A percentile compares a stretch with the other conserved stretches of the same genome.
phyloP scores from a whole-genome alignment of 2,329 filamentous ascomycete species.

The Alternaria sp. region DNA sequence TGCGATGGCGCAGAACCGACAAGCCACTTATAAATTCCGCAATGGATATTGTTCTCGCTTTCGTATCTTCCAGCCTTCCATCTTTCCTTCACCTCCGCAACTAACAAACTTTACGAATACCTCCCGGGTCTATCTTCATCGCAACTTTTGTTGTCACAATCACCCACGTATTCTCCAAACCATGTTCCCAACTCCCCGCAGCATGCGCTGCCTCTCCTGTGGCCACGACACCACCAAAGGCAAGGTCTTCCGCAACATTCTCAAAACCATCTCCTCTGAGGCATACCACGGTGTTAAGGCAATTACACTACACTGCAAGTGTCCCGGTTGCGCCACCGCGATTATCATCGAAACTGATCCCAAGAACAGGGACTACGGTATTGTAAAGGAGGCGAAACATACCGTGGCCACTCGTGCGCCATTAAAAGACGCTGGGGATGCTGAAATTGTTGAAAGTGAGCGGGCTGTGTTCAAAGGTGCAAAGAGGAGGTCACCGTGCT shows the following conservation, averaged over 20 bases:
- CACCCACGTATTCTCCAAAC: not conserved
- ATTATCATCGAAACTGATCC: not conserved
- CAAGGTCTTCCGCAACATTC: not conserved
- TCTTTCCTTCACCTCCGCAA: not conserved
- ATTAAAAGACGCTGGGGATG: not conserved
- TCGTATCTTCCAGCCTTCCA: not conserved
- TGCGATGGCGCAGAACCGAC: too few relatives aligned
- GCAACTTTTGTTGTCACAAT: not conserved
- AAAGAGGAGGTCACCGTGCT: not conserved
- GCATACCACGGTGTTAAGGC: fast-evolving
- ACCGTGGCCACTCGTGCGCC: too few relatives aligned
- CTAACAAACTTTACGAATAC: not conserved
- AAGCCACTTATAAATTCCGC: too few relatives aligned
- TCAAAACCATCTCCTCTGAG: fast-evolving
- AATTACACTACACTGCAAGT: not conserved
- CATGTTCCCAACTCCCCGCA: not conserved
- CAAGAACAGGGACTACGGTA: not conserved
- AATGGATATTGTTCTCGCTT: too few relatives aligned
- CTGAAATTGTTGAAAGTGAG: not conserved
- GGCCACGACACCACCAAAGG: not conserved
- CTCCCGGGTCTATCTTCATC: not conserved
- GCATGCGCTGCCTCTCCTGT: not conserved
- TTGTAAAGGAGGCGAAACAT: too few relatives aligned
- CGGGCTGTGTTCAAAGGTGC: not conserved
- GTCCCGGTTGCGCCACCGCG: not conserved